Evolutionary conservation across 1,284 basidiomycete genomes (phyloP), one percentile per base, ranked within the genome.

Genomic region (Testicularia cyperi): DNA sequence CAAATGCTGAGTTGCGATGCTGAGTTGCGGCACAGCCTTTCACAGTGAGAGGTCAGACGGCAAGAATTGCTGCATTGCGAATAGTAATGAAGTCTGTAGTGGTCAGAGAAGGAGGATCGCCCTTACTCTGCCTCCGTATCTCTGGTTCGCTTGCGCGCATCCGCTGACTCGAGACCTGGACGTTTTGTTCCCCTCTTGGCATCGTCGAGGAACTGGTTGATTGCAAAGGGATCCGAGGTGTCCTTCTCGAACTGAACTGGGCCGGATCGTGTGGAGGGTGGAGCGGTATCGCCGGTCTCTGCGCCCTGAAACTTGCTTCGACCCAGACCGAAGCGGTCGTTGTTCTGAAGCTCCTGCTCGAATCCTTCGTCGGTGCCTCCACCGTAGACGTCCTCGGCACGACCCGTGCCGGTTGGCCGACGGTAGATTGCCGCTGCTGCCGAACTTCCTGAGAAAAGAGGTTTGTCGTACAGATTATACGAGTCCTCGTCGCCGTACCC

Each of bases 221-320:
- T 83, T 62, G 94, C 92, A 75, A 99, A 99, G n/a, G 96, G 92
- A 81, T 98, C 95, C 6, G 78, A 83, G 1, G 87, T 85, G 72
- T 98, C 95, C 81, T 96, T 96, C 80, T 98, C 95, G 73, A 99
- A 99, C 76, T 96, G 91, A 23, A 99, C 95, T n/a, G 95, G 95
- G 0, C 95, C 54, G n/a, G 44, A 35, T 27, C 56, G 38, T 4
- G 32, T 15, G 6, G 24, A 31, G 5, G 9, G 22, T 15, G 19
- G 22, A 13, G 22, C 21, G 12, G 35, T 14, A 87, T 81, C 72
- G 90, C 23, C 28, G 27, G 89, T 86, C 40, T 81, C 81, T 4
- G 88, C 85, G 33, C 92, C 92, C 75, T 92, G 88, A 72, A 98
- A 98, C 68, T 87, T 81, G 44, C 82, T 82, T 26, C 77, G 78